Conservation (phyloP, 257 asterid genomes). For the Solanum infundibuliforme region DNA sequence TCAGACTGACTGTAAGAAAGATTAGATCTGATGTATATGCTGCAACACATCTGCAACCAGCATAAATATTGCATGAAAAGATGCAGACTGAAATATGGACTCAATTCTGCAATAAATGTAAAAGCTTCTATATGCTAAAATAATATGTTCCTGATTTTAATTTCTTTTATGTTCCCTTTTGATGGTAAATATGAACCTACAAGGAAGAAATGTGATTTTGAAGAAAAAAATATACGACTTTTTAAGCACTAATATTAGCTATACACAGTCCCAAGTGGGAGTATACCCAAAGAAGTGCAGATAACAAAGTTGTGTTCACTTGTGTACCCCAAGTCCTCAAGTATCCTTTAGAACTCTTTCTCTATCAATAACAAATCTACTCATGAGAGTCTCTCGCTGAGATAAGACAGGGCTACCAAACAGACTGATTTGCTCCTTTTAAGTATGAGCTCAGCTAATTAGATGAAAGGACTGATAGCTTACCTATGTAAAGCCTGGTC, state of each 20-base stretch:
- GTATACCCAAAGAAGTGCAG: neutral
- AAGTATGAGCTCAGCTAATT: neutral
- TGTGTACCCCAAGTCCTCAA: neutral
- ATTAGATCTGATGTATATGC: slow-evolving; percentile 89
- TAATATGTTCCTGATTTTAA: neutral
- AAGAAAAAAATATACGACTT: neutral
- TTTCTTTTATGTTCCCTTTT: neutral
- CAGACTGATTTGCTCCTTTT: neutral
- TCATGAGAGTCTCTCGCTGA: neutral
- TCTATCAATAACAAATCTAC: neutral
- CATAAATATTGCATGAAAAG: neutral
- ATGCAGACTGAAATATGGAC: neutral
- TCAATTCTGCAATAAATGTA: neutral
- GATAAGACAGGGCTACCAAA: neutral
- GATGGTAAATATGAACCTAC: neutral
- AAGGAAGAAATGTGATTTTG: neutral
- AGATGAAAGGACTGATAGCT: neutral
- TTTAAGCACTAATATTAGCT: neutral
- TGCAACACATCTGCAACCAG: slow-evolving; percentile 65
- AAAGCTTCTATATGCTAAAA: neutral
- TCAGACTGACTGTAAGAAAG: slow-evolving; percentile 58
- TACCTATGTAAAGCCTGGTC: slow-evolving; percentile 93
- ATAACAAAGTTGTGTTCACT: neutral
- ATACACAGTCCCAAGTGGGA: neutral
- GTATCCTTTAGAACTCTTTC: neutral